Evolutionary conservation across 148 eudicot genomes (phyloP).

Genomic region (Silene latifolia): DNA sequence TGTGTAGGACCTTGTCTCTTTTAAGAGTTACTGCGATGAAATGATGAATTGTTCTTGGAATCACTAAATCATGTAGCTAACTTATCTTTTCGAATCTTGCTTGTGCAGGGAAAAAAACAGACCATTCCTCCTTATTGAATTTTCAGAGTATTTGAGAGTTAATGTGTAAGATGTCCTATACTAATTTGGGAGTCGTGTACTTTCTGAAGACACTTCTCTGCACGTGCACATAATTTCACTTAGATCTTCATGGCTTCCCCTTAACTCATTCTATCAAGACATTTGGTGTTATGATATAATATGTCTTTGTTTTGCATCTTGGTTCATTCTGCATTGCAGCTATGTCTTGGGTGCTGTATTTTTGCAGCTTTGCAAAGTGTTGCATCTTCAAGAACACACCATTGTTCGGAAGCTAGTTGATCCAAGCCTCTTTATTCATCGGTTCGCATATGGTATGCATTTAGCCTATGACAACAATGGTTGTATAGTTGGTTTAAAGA

Average conservation of each 20-base stretch:
- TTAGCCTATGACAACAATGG: not conserved
- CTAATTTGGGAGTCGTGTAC: not conserved
- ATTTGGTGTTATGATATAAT: not conserved
- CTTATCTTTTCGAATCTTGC: slow-evolving; percentile 20
- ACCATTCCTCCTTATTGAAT: slow-evolving; percentile 74
- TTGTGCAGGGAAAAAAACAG: slow-evolving; percentile 56
- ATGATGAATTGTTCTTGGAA: not conserved
- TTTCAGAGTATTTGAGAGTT: slow-evolving; percentile 56
- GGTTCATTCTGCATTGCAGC: slow-evolving; percentile 40
- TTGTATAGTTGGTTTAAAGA: not conserved
- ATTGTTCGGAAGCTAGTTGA: slow-evolving; percentile 82
- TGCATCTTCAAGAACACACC: slow-evolving; percentile 69
- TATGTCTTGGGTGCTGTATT: slow-evolving; percentile 86
- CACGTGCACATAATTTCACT: not conserved
- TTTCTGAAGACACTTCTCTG: not conserved
- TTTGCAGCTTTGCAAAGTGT: slow-evolving; percentile 80
- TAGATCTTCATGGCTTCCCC: not conserved
- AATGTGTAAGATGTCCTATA: slow-evolving; percentile 51
- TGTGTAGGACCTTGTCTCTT: not conserved
- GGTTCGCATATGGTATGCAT: slow-evolving; percentile 50
- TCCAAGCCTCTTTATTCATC: slow-evolving; percentile 89
- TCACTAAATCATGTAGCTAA: slow-evolving; percentile 17
- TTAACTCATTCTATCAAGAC: slow-evolving; percentile 8
- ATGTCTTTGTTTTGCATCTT: slow-evolving; percentile 7
- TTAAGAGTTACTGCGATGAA: too few species aligned